Evolutionary conservation across 176 grass and related monocot species (phyloP).

Genomic region (Oryza meridionalis): DNA sequence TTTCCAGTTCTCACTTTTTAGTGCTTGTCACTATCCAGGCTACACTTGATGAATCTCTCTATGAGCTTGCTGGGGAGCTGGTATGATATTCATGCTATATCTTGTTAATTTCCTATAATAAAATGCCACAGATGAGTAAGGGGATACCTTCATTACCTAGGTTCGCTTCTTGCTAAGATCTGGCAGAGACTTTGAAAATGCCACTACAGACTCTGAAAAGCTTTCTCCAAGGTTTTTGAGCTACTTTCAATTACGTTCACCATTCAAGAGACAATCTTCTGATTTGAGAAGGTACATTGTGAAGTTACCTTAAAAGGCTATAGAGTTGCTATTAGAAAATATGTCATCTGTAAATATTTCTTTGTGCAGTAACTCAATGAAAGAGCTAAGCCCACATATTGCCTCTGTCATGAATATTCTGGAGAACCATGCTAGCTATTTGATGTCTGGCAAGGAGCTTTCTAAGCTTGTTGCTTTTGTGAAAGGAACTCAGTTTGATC

Average conservation of each 20-base stretch:
- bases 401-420: slow-evolving; percentile 98
- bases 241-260: slow-evolving; percentile 83
- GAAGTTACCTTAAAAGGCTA: slow-evolving; percentile 17
- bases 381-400: slow-evolving; percentile 97
- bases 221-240: slow-evolving; percentile 88
- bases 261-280: slow-evolving; percentile 81
- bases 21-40: slow-evolving; percentile 58
- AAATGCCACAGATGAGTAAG: slow-evolving; percentile 30
- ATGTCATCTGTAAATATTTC: slow-evolving; percentile 30
- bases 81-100: slow-evolving; percentile 61
- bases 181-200: slow-evolving; percentile 88
- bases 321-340: slow-evolving; percentile 21
- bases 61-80: slow-evolving; percentile 92
- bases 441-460: slow-evolving; percentile 99
- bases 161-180: slow-evolving; percentile 96
- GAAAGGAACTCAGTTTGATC: slow-evolving; percentile 98
- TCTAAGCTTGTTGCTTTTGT: slow-evolving; percentile 99
- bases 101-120: slow-evolving; percentile 35
- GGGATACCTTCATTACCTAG: slow-evolving; percentile 49
- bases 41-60: slow-evolving; percentile 95
- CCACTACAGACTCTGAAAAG: slow-evolving; percentile 72
- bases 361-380: slow-evolving; percentile 64
- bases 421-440: slow-evolving; percentile 91
- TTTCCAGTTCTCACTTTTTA: slow-evolving; percentile 42
- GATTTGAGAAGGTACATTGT: slow-evolving; percentile 79